These are phyloP conservation scores for Starmerella tilneyi DNA, from an alignment of 805 yeast species.

Conservation along the genomic window DNA sequence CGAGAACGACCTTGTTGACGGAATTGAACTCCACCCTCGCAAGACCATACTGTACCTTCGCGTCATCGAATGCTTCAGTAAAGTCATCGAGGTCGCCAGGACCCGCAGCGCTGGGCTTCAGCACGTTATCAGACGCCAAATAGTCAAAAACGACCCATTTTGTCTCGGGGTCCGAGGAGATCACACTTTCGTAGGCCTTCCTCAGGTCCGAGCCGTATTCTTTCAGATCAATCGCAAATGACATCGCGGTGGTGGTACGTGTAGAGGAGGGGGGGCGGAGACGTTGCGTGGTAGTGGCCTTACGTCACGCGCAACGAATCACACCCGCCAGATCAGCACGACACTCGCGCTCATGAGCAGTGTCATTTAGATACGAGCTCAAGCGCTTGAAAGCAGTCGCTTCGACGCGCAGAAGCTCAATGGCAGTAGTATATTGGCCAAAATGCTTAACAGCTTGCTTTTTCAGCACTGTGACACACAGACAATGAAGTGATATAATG, in stretches of 20 bases:
- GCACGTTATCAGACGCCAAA: slow-evolving; percentile 40
- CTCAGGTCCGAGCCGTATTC: slow-evolving; percentile 69
- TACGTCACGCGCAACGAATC: slow-evolving; percentile 5
- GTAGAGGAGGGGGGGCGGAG: too few relatives aligned
- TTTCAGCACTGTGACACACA: too few relatives aligned
- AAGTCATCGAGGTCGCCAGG: slow-evolving; percentile 65
- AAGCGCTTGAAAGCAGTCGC: too few relatives aligned
- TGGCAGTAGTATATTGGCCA: too few relatives aligned
- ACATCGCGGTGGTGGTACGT: slow-evolving; percentile 23
- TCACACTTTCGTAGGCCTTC: slow-evolving; percentile 64
- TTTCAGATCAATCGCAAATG: slow-evolving; percentile 42
- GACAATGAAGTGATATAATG: too few relatives aligned
- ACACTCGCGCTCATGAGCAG: not conserved
- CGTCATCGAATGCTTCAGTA: slow-evolving; percentile 71
- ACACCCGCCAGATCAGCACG: too few relatives aligned
- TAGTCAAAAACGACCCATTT: slow-evolving; percentile 79
- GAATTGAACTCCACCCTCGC: slow-evolving; percentile 82
- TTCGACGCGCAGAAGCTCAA: too few relatives aligned
- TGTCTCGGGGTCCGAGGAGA: slow-evolving; percentile 58
- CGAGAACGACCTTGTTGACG: slow-evolving; percentile 69
- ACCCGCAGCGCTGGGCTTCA: slow-evolving; percentile 40
- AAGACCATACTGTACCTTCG: slow-evolving; percentile 81
- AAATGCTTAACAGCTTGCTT: too few relatives aligned
- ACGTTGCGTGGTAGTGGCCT: slow-evolving; percentile 7
- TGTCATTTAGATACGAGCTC: not conserved